phyloP scores from a whole-genome alignment of 345 rosid species.

The Melaleuca quinquenervia region DNA sequence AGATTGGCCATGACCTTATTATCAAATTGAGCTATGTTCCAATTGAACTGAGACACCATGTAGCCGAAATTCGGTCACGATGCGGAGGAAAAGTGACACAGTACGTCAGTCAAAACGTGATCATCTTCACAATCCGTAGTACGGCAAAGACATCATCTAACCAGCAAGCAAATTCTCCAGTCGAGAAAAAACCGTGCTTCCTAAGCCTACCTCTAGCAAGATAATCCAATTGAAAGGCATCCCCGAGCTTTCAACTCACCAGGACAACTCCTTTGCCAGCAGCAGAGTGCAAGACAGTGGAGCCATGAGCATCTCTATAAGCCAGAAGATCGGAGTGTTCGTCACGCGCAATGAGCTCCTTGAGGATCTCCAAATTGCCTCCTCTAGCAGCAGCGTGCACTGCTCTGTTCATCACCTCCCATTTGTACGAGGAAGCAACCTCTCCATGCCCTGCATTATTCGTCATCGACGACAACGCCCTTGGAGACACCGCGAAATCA shows the following conservation, averaged over 20 bases:
- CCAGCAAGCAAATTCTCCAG: not conserved
- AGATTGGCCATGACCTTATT: not conserved
- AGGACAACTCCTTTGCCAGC: conserved; percentile 76
- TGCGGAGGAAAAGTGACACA: not conserved
- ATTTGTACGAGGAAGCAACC: conserved; percentile 46
- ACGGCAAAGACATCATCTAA: not conserved
- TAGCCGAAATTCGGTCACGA: not conserved
- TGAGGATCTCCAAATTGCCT: conserved; percentile 49
- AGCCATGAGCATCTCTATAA: conserved; percentile 64
- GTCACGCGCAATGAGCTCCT: conserved; percentile 28
- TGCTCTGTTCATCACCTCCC: conserved; percentile 83
- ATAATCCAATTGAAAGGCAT: not conserved
- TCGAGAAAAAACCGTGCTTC: not conserved
- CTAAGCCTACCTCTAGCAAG: not conserved
- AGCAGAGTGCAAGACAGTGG: conserved; percentile 86
- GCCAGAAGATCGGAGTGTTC: conserved; percentile 41
- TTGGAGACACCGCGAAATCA: conserved; percentile 59
- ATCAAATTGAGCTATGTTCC: not conserved
- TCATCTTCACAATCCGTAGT: not conserved
- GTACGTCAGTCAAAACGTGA: not conserved
- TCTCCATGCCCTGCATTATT: conserved; percentile 39
- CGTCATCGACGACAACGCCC: conserved; percentile 44
- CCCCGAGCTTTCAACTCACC: conserved; percentile 18
- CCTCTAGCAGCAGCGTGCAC: conserved; percentile 90
- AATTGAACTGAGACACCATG: not conserved